Base-by-base conservation (phyloP, 1,139 yeast genomes). In the Geotrichum cucujoidarum region DNA sequence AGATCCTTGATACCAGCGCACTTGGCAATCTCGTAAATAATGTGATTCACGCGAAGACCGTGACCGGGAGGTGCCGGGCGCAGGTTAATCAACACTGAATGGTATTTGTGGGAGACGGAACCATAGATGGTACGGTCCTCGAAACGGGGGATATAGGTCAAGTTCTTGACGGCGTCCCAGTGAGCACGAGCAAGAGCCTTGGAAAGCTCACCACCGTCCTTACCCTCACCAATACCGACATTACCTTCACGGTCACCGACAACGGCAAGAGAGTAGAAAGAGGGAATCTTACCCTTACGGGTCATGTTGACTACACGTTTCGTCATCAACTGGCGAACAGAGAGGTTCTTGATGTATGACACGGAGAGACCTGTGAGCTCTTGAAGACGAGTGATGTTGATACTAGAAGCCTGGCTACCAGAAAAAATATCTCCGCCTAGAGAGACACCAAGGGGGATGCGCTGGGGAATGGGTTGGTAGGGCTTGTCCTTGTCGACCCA, bases 181-280 rank as follows among this genome's bases (percentile, higher is more conserved):
- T 83, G 90, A 7, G 97, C 97, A 63, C 88, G 87, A 40, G 80
- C 73, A 32, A 84, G 77, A 1, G 98, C 96, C 48, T 78, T 77
- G 50, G 85, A 72, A 69, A 84, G 79, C 53, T 86, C 89, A 53
- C 80, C 83, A 59, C 89, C 75, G 51, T 92, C 90, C 63, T 87
- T 87, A 52, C 98, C 99, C 67, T 89, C 95, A 48, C 98, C 99
- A 45, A 90, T 73, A 40, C 98, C 98, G 53, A 90, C 74, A 82
- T 89, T 86, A 55, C 99, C 99, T 56, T 85, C 83, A 52, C 81
- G 77, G 67, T 94, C 95, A 41, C 99, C 99, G 7, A 85, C 96
- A 36, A 90, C 87, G 8, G 90, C 94, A 60, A 92, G 69, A 1
- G 90, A 85, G 65, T 87, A 92, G 66, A 81, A 84, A 42, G 89